phyloP scores from a whole-genome alignment of 139 green algal species.

The Micractinium sp. region DNA sequence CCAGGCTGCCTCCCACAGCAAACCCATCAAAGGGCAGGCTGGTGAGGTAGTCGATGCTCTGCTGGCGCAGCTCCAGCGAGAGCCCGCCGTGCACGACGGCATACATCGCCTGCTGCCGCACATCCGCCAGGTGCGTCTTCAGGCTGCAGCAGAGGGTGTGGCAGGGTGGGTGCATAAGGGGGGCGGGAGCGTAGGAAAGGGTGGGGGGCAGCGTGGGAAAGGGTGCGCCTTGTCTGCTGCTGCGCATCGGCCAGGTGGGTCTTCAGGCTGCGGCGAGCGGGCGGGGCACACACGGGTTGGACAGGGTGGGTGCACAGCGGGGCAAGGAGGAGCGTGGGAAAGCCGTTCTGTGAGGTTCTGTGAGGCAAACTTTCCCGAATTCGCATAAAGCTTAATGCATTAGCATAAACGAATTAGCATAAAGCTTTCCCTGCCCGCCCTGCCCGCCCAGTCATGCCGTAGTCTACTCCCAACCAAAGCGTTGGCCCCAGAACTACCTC shows the following conservation, averaged over 20 bases:
- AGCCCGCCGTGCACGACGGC: conserved; percentile 61
- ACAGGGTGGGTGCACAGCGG: too few species aligned
- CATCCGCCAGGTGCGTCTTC: conserved; percentile 48
- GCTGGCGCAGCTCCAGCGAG: conserved; percentile 35
- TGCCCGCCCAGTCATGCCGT: too few species aligned
- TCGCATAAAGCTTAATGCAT: too few species aligned
- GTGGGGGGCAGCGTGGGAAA: conserved; percentile 45
- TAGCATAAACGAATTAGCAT: too few species aligned
- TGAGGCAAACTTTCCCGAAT: too few species aligned
- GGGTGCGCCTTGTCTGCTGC: conserved; percentile 61
- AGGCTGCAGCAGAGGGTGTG: conserved; percentile 18
- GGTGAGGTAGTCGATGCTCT: conserved; percentile 53
- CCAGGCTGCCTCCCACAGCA: conserved; percentile 60
- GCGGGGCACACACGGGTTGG: background rate
- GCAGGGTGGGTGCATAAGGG: background rate
- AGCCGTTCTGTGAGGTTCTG: too few species aligned
- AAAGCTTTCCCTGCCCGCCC: too few species aligned
- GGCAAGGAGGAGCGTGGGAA: too few species aligned
- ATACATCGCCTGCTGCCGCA: conserved; percentile 63
- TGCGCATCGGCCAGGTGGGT: conserved; percentile 49
- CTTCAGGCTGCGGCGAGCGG: background rate
- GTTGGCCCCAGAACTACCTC: too few species aligned
- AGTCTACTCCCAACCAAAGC: too few species aligned
- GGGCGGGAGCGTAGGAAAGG: background rate
- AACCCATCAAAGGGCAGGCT: conserved; percentile 60